phyloP scores from a whole-genome alignment of 345 rosid genomes.

The Barbarea vulgaris region DNA sequence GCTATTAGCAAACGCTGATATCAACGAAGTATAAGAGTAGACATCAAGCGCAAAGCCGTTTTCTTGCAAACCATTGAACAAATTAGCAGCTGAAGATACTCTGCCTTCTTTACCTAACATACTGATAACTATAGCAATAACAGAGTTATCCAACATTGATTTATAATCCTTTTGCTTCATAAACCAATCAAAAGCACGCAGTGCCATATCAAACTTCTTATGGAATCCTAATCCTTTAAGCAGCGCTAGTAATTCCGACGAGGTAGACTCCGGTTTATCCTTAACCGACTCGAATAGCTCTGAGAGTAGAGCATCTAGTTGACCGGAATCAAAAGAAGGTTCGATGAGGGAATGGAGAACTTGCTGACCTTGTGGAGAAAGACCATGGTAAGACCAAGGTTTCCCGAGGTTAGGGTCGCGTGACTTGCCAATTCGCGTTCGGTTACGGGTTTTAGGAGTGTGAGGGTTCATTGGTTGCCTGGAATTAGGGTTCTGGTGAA shows the following conservation, averaged over 20 bases:
- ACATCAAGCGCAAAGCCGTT: constrained; percentile 71
- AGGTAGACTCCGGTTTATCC: constrained; percentile 42
- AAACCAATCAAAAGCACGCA: constrained; percentile 77
- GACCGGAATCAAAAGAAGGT: constrained; percentile 54
- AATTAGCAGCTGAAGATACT: constrained; percentile 59
- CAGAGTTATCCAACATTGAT: constrained; percentile 51
- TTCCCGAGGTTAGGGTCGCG: constrained; percentile 73
- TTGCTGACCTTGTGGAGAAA: constrained; percentile 68
- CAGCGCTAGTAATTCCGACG: constrained; percentile 62
- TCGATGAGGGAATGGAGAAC: constrained; percentile 58
- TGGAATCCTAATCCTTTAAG: constrained; percentile 78
- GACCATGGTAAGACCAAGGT: constrained; percentile 70
- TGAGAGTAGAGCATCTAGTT: constrained; percentile 47
- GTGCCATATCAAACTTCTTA: constrained; percentile 65
- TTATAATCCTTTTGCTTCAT: constrained; percentile 50
- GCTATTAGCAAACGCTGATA: constrained; percentile 64
- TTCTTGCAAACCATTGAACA: constrained; percentile 54
- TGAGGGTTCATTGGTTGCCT: constrained; percentile 33
- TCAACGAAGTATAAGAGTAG: constrained; percentile 79
- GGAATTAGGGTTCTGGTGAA: constrained; percentile 41
- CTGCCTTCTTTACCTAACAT: constrained; percentile 70
- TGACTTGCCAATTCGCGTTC: constrained; percentile 66
- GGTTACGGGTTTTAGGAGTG: constrained; percentile 39
- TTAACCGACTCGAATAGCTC: constrained; percentile 44
- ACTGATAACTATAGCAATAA: constrained; percentile 65